Evolutionary conservation across 1,284 basidiomycete species (phyloP).

Genomic region (Mycena sp.): DNA sequence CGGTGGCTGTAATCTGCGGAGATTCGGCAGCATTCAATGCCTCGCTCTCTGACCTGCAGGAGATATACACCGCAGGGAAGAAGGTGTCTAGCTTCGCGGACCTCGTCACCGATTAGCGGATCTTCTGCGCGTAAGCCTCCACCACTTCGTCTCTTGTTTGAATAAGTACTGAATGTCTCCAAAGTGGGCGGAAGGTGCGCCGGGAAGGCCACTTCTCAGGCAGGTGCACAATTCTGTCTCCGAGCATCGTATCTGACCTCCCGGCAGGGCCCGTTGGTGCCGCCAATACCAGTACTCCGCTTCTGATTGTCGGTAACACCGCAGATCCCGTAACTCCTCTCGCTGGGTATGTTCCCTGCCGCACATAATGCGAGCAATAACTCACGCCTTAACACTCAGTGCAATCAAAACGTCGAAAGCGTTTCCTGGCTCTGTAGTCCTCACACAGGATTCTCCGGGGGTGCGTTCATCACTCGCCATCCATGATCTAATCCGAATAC

Average conservation of each 20-base stretch:
- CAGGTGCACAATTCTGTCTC: background rate
- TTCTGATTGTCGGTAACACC: slow-evolving; percentile 51
- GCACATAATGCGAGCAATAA: background rate
- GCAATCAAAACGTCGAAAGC: background rate
- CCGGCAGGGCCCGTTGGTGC: slow-evolving; percentile 14
- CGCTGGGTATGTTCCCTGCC: background rate
- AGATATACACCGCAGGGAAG: slow-evolving; percentile 1
- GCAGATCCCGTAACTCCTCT: slow-evolving; percentile 40
- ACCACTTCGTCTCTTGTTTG: background rate
- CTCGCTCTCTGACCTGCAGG: background rate
- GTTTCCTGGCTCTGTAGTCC: slow-evolving; percentile 4
- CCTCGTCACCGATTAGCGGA: slow-evolving; percentile 2
- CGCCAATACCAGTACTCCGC: slow-evolving; percentile 49
- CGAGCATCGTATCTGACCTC: background rate
- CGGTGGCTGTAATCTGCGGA: slow-evolving; percentile 47
- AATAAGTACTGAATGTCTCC: background rate
- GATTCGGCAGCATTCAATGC: slow-evolving; percentile 41
- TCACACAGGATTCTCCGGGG: background rate
- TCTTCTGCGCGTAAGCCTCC: slow-evolving; percentile 15
- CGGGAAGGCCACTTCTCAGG: slow-evolving; percentile 7
- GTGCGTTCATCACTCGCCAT: background rate
- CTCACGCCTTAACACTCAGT: background rate
- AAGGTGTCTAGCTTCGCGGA: slow-evolving; percentile 20
- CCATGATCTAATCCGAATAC: background rate
- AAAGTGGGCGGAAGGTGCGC: slow-evolving; percentile 5